A percentile compares a stretch with the other conserved stretches of the same genome.
Conservation (phyloP, 2,329 filamentous ascomycete species). For the Rasamsonia emersonii region DNA sequence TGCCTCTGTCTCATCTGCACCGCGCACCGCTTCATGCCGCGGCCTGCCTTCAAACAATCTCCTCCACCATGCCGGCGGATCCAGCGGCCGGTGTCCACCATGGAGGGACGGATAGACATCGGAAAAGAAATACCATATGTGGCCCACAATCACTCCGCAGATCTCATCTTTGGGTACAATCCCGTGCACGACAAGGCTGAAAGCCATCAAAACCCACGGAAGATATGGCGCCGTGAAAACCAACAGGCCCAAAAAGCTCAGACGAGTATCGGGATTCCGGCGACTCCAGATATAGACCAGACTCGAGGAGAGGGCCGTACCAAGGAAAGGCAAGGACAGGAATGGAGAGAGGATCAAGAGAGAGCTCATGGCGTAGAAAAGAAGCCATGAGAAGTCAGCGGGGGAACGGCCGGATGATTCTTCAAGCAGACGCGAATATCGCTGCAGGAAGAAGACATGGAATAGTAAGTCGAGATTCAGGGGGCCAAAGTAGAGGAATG, state of each 20-base stretch:
- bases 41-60: slow-evolving; percentile 59
- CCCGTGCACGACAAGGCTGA: slow-evolving; percentile 85
- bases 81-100: slow-evolving; percentile 72
- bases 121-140: slow-evolving; percentile 96
- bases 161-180: slow-evolving; percentile 91
- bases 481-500: slow-evolving; percentile 95
- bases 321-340: slow-evolving; percentile 85
- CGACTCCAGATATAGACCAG: slow-evolving; percentile 98
- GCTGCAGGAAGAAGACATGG: slow-evolving; percentile 96
- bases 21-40: slow-evolving; percentile 6
- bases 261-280: slow-evolving; percentile 80
- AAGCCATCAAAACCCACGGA: slow-evolving; percentile 90
- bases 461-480: slow-evolving; percentile 90
- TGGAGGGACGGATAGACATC: slow-evolving; percentile 93
- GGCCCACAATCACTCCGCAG: slow-evolving; percentile 86
- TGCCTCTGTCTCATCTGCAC: slow-evolving; percentile 5
- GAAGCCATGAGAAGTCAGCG: slow-evolving; percentile 89
- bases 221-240: slow-evolving; percentile 92
- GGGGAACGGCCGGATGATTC: slow-evolving; percentile 87
- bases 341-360: slow-evolving; percentile 77
- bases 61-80: slow-evolving; percentile 85
- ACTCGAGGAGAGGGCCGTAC: slow-evolving; percentile 84
- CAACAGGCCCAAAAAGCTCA: slow-evolving; percentile 81
- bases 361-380: slow-evolving; percentile 73
- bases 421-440: slow-evolving; percentile 90